These are phyloP conservation scores for Phytophthora idaei DNA, from an alignment of 352 stramenopile genomes.

Conservation along the genomic window DNA sequence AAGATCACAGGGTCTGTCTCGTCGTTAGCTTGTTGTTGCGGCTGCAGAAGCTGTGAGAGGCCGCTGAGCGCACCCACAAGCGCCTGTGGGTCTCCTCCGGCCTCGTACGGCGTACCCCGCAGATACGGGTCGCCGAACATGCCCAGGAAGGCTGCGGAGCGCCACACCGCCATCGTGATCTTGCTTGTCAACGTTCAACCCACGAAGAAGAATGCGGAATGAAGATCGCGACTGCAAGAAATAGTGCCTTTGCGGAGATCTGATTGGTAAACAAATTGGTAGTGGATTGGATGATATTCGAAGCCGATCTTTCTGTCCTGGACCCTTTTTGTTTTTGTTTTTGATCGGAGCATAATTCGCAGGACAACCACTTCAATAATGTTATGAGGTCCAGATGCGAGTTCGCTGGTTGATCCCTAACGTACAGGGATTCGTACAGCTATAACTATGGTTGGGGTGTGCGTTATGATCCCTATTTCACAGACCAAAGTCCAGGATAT, in stretches of 20 bases:
- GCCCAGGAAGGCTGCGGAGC: conserved; percentile 68
- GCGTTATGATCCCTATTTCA: no score
- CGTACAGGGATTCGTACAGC: no score
- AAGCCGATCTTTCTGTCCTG: not conserved
- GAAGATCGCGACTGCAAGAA: conserved; percentile 25
- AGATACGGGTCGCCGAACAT: conserved; percentile 85
- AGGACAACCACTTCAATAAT: no score
- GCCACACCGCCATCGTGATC: conserved; percentile 54
- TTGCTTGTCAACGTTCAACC: conserved; percentile 25
- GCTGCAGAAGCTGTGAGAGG: conserved; percentile 48
- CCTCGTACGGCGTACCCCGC: conserved; percentile 78
- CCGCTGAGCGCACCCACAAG: conserved; percentile 54
- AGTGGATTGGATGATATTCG: not conserved
- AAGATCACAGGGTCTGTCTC: conserved; percentile 49
- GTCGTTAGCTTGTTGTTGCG: conserved; percentile 21
- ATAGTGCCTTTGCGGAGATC: not conserved
- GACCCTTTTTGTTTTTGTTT: no score
- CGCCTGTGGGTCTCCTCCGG: conserved; percentile 70
- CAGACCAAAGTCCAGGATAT: no score
- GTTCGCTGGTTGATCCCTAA: no score
- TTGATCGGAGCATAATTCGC: no score
- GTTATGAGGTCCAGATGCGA: no score
- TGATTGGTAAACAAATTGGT: conserved; percentile 9
- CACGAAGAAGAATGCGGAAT: conserved; percentile 28
- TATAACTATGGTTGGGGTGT: no score